A percentile compares a stretch with the other conserved stretches of the same genome.
These are phyloP conservation scores for Russula virescens DNA, from an alignment of 768 basidiomycete genomes.

Conservation along the genomic window DNA sequence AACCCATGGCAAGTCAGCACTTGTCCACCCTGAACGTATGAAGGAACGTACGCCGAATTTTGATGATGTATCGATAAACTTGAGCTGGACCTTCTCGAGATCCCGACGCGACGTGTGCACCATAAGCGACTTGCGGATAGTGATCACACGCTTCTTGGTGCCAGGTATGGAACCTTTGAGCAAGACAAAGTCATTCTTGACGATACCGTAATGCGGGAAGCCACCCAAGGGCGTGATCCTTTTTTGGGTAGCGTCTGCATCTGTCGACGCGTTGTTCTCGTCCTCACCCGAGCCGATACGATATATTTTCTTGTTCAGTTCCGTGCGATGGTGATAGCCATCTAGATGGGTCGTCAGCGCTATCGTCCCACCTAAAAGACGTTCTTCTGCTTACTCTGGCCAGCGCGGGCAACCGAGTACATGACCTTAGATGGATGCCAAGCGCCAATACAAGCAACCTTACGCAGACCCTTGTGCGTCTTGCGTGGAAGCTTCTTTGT, in stretches of 20 bases:
- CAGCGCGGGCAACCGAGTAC: conserved; percentile 99
- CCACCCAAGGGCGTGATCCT: conserved; percentile 95
- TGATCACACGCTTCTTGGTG: conserved; percentile 97
- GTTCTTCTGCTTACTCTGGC: conserved; percentile 75
- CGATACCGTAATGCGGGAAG: conserved; percentile 98
- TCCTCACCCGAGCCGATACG: conserved; percentile 80
- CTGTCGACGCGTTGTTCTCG: conserved; percentile 83
- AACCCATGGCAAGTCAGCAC: conserved; percentile 10
- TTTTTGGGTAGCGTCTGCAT: conserved; percentile 92
- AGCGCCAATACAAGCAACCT: conserved; percentile 98
- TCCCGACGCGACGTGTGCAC: conserved; percentile 93
- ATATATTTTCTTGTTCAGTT: conserved; percentile 99
- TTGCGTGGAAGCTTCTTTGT: conserved; percentile 98
- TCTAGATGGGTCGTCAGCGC: conserved; percentile 39
- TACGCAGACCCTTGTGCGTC: conserved; percentile 99
- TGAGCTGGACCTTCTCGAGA: conserved; percentile 96
- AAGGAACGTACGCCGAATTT: conserved; percentile 80
- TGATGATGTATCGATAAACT: conserved; percentile 98
- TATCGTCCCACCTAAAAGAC: background rate
- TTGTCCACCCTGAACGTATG: background rate
- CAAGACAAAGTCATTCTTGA: conserved; percentile 98
- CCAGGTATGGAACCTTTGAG: conserved; percentile 95
- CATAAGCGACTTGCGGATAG: conserved; percentile 95
- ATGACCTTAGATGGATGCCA: conserved; percentile 99
- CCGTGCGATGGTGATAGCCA: conserved; percentile 94